Evolutionary conservation across 2,329 filamentous ascomycete species (phyloP), one percentile per base, ranked within the genome.

Genomic region (Rutstroemia sp.): DNA sequence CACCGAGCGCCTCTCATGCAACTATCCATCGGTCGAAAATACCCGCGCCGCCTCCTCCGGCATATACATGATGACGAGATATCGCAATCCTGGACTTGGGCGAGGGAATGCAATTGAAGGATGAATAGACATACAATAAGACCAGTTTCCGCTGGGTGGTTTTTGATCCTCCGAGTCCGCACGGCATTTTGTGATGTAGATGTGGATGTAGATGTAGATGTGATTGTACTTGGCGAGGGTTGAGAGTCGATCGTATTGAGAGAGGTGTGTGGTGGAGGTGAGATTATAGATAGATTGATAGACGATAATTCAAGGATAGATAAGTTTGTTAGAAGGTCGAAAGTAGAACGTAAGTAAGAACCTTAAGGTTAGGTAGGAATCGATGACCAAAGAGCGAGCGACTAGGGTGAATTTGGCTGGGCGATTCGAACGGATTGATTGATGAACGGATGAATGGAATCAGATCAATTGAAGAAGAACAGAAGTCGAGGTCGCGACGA

Each of bases 81-180:
- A 12, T 30, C 27, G 27, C 27, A 30, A 30, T 30, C 27, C 27
- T 30, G 27, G 27, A 10, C 27, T 30, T 2, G 27, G 8, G 7
- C 27, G 27, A 30, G 27, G 6, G 27, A 8, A 10, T 30, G 9
- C 2, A 10, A 30, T 30, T 30, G 27, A 30, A 47, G 23, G 19
- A 19, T 27, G n/a, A 8, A 54, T 12, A 10, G 30, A 25, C 79
- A 60, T 78, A 87, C 82, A 89, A 75, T 61, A 89, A 75, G 66
- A 89, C 86, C 74, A 89, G 80, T 77, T 89, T 89, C 70, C 86
- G 80, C 76, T 87, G 83, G 65, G 87, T 84, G 56, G 85, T 84
- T 74, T 87, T 81, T 60, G 76, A 77, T 65, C 78, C 77, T 65
- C 79, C 78, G 65, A 69, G 23, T 64, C 67, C 67, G 57, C 67